Evolutionary conservation across 179 eudicot species (phyloP).

Genomic region (Corrigiola litoralis): DNA sequence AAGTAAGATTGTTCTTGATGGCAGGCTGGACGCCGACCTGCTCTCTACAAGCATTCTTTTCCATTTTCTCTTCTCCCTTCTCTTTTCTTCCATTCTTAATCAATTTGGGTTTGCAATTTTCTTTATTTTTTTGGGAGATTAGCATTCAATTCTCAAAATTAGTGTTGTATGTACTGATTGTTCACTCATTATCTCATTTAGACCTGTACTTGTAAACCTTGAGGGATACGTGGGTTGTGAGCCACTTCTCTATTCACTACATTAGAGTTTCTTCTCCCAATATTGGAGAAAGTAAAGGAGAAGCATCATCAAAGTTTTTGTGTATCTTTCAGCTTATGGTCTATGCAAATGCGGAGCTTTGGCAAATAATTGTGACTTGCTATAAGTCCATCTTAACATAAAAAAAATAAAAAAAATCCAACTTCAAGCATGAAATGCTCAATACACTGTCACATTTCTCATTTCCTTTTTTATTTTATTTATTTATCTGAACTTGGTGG

Average conservation of each 20-base stretch:
- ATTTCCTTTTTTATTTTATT: no score
- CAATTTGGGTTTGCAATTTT: background rate
- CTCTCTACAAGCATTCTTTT: conserved; percentile 18
- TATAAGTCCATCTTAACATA: no score
- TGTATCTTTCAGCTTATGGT: no score
- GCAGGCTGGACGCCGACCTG: conserved; percentile 16
- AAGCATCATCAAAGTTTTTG: no score
- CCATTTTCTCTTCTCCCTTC: background rate
- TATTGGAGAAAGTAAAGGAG: no score
- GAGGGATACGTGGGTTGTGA: conserved; percentile 7
- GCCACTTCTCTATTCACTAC: conserved; percentile 6
- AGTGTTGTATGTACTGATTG: conserved; percentile 21
- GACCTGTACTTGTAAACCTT: conserved; percentile 3
- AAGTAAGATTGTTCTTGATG: conserved; percentile 45
- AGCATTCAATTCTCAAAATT: conserved; percentile 8
- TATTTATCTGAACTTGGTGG: no score
- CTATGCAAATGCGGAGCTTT: no score
- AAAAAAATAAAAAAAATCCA: no score
- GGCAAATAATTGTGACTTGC: no score
- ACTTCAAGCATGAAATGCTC: no score
- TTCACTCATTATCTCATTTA: background rate
- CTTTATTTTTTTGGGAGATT: background rate
- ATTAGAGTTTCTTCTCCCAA: background rate
- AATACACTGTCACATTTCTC: no score
- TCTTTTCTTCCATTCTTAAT: background rate